Percentiles rank a stretch among this genome's conserved stretches.
Evolutionary conservation across 306 rosid genomes (phyloP).

Genomic region (Casuarina equisetifolia): DNA sequence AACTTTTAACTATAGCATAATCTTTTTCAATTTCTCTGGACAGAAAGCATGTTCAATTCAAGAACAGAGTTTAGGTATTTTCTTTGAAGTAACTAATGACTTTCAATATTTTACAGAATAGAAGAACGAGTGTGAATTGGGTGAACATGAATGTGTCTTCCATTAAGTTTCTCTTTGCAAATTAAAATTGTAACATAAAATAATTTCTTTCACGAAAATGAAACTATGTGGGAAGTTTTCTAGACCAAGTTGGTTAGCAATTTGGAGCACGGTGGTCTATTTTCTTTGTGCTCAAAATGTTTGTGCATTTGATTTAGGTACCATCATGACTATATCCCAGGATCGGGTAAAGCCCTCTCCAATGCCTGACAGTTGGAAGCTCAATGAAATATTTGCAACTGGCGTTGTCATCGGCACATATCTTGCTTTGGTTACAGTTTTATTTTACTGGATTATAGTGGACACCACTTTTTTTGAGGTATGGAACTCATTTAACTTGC

Average conservation of each 20-base stretch:
- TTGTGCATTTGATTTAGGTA: slow-evolving; percentile 40
- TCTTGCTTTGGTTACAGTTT: slow-evolving; percentile 76
- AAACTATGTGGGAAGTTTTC: background rate
- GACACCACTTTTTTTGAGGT: slow-evolving; percentile 79
- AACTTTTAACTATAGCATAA: no score
- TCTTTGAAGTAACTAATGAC: background rate
- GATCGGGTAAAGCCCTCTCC: slow-evolving; percentile 90
- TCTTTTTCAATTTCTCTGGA: no score
- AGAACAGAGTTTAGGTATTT: background rate
- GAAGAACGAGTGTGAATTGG: background rate
- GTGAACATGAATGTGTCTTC: background rate
- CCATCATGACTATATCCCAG: slow-evolving; percentile 86
- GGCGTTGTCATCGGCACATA: slow-evolving; percentile 82
- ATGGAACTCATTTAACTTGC: slow-evolving; percentile 15
- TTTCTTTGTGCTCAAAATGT: slow-evolving; percentile 14
- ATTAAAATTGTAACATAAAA: no score
- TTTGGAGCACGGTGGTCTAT: background rate
- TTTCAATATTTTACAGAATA: background rate
- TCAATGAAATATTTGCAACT: slow-evolving; percentile 80
- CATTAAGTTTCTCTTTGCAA: background rate
- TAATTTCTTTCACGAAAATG: no score
- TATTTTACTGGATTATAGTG: slow-evolving; percentile 65
- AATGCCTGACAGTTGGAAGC: slow-evolving; percentile 87
- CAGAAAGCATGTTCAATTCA: no score
- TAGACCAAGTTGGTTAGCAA: slow-evolving; percentile 1